These are phyloP conservation scores for Endoconidiophora laricicola DNA, from an alignment of 2,329 filamentous ascomycete genomes.

Conservation along the genomic window DNA sequence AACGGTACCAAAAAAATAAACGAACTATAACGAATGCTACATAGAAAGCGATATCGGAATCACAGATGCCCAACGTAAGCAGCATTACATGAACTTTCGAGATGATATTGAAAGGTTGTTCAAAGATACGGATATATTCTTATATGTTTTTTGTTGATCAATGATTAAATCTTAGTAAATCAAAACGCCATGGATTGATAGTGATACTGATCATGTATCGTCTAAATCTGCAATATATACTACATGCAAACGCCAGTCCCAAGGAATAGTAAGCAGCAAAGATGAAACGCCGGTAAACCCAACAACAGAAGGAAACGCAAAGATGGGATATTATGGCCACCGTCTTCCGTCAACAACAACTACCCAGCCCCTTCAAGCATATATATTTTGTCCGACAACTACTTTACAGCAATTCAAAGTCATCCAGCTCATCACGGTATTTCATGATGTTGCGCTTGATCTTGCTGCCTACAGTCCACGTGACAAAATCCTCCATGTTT, in stretches of 20 bases:
- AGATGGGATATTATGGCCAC: background rate
- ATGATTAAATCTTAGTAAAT: background rate
- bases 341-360: too few species aligned
- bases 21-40: too few species aligned
- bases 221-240: background rate
- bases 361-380: background rate
- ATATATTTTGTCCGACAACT: too few species aligned
- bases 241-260: background rate
- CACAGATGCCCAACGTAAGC: background rate
- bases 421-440: slow-evolving; percentile 87
- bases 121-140: background rate
- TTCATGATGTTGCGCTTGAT: slow-evolving; percentile 92
- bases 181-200: slow-evolving; percentile 1
- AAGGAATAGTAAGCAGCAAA: background rate
- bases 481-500: slow-evolving; percentile 89
- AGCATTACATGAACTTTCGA: too few species aligned
- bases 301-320: background rate
- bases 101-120: too few species aligned
- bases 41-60: slow-evolving; percentile 1
- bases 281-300: background rate
- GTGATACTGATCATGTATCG: too few species aligned
- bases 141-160: background rate
- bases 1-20: too few species aligned
- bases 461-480: slow-evolving; percentile 92
- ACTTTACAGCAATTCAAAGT: slow-evolving; percentile 74